Evolutionary conservation across 352 stramenopile species (phyloP).

Genomic region (Phytophthora litchii): DNA sequence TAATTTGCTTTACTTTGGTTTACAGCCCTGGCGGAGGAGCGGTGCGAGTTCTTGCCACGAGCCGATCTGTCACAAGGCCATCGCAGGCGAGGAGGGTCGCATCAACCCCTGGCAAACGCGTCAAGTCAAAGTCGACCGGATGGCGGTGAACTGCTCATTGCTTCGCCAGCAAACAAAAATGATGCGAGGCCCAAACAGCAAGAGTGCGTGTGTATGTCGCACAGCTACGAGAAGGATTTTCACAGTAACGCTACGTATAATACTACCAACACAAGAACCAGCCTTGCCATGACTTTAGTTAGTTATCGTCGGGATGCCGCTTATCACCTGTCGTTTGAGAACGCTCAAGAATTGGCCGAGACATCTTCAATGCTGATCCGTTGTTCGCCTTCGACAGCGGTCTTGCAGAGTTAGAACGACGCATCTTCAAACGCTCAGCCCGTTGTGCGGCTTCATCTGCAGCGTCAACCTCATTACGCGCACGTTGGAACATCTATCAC

Average conservation of each 20-base stretch:
- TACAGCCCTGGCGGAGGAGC: slow-evolving; percentile 35
- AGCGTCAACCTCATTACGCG: slow-evolving; percentile 71
- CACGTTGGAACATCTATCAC: slow-evolving; percentile 61
- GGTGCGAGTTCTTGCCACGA: slow-evolving; percentile 46
- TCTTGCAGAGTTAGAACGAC: slow-evolving; percentile 36
- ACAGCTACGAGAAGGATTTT: slow-evolving; percentile 6
- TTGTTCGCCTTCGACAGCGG: slow-evolving; percentile 22
- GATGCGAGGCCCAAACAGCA: not conserved
- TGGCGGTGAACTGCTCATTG: slow-evolving; percentile 48
- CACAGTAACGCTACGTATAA: slow-evolving; percentile 40
- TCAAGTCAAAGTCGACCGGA: slow-evolving; percentile 70
- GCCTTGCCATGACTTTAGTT: slow-evolving; percentile 12
- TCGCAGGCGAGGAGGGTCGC: slow-evolving; percentile 32
- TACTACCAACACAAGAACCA: slow-evolving; percentile 29
- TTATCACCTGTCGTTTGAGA: slow-evolving; percentile 31
- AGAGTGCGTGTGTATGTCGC: not conserved
- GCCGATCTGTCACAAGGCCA: slow-evolving; percentile 23
- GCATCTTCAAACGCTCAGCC: slow-evolving; percentile 68
- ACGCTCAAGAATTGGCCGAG: slow-evolving; percentile 42
- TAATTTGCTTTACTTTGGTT: slow-evolving; percentile 10
- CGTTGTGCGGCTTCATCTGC: slow-evolving; percentile 60
- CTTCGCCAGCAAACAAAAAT: slow-evolving; percentile 2
- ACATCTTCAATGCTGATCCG: slow-evolving; percentile 25
- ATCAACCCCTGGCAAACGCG: slow-evolving; percentile 36
- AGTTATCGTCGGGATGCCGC: slow-evolving; percentile 20